Evolutionary conservation across 768 basidiomycete species (phyloP), one percentile per base, ranked within the genome.

Genomic region (Xerocomus brunneocitrinus): DNA sequence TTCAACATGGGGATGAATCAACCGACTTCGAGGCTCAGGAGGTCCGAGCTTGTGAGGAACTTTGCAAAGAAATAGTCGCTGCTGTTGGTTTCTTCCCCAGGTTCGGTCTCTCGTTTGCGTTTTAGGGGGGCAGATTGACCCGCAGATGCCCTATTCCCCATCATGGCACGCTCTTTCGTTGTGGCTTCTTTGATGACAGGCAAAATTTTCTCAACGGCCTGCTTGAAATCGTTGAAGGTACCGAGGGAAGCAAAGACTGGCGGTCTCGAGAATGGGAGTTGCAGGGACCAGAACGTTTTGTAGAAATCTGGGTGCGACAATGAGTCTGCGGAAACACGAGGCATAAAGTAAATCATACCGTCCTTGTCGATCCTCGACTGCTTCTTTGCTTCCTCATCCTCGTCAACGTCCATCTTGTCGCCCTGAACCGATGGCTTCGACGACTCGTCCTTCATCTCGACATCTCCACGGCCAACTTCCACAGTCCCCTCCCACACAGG

Each of bases 61-160:
- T 95, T 97, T 35, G 93, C 90, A 63, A 94, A 95, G 72, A 95
- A 95, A 65, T 93, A 94, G 55, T 93, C 86, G 46, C 75, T 81
- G 4, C 55, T 67, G 19, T 73, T 71, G 50, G 75, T 76, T 14
- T 70, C 73, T 62, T 83, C 85, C 47, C 80, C 78, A n/a, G 68
- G 62, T 34, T 82, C 81, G 8, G 68, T 66, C 19, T 87, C 88
- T 24, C 85, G 81, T 71, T 85, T 88, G 53, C 85, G 77, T 69
- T 89, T 91, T 52, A 79, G 65, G 30, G 61, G 61, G 8, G 59
- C 67, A 41, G 69, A 62, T 52, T 72, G 67, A 13, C 72, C 71
- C 2, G 69, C 56, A 0, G 71, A 74, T 5, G 73, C 70, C 53
- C 85, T 79, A 59, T 82, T 86, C 7, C 91, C 91, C 83, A 89